Evolutionary conservation across 2,329 filamentous ascomycete species (phyloP).

Genomic region (Exophiala sp.): DNA sequence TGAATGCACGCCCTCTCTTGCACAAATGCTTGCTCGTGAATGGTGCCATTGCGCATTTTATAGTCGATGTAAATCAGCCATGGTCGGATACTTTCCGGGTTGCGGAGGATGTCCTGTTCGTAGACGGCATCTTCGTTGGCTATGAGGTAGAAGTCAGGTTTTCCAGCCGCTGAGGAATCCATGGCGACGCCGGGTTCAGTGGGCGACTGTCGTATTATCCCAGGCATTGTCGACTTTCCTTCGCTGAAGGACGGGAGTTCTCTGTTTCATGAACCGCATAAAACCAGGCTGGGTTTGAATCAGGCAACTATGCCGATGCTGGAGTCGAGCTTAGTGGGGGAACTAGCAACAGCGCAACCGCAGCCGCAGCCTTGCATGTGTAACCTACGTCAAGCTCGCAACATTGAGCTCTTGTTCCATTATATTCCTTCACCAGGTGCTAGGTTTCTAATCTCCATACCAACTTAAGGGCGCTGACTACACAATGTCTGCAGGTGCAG

Average conservation of each 20-base stretch:
- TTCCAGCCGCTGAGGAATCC: slow-evolving; percentile 11
- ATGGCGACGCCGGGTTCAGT: slow-evolving; percentile 12
- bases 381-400: not conserved
- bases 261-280: not conserved
- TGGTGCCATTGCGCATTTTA: slow-evolving; percentile 78
- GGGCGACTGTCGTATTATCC: slow-evolving; percentile 15
- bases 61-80: slow-evolving; percentile 93
- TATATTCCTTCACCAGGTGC: not conserved
- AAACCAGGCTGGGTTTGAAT: not conserved
- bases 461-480: slow-evolving; percentile 31
- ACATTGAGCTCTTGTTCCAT: slow-evolving; percentile 1
- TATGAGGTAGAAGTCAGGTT: slow-evolving; percentile 28
- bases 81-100: slow-evolving; percentile 78
- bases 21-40: slow-evolving; percentile 78
- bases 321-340: slow-evolving; percentile 15
- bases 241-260: not conserved
- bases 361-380: slow-evolving; percentile 1
- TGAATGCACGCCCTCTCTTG: slow-evolving; percentile 88
- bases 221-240: slow-evolving; percentile 16
- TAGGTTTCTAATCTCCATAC: not conserved
- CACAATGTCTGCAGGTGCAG: slow-evolving; percentile 26
- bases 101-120: slow-evolving; percentile 89
- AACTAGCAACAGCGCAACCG: too few relatives aligned
- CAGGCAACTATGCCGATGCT: not conserved
- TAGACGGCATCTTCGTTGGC: slow-evolving; percentile 87